These are phyloP conservation scores for Alectoria sarmentosa DNA, from an alignment of 495 filamentous ascomycete genomes.

Conservation along the genomic window DNA sequence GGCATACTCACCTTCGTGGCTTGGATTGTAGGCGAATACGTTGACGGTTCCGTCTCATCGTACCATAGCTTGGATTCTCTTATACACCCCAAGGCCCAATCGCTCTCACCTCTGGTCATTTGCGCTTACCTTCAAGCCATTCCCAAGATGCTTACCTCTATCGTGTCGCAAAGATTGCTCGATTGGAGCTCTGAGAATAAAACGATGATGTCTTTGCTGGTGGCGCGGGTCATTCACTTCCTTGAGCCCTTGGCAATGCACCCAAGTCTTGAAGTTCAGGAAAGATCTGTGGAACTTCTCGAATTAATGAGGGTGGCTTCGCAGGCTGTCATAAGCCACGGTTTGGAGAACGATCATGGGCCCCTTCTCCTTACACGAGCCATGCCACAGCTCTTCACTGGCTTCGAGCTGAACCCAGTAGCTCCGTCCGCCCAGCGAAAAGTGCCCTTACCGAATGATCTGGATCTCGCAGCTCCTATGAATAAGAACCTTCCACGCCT, in stretches of 20 bases:
- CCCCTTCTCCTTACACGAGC: constrained; percentile 80
- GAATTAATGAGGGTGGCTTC: constrained; percentile 79
- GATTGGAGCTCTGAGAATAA: constrained; percentile 60
- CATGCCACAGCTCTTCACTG: constrained; percentile 77
- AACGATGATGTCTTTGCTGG: constrained; percentile 62
- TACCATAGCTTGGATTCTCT: constrained; percentile 62
- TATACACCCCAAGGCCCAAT: constrained; percentile 54
- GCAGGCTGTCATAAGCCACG: constrained; percentile 67
- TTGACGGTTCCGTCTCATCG: constrained; percentile 56
- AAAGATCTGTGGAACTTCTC: constrained; percentile 83
- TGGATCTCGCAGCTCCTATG: constrained; percentile 75
- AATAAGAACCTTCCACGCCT: constrained; percentile 62
- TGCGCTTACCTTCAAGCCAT: constrained; percentile 78
- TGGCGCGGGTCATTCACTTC: constrained; percentile 72
- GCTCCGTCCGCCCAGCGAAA: constrained; percentile 76
- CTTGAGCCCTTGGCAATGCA: constrained; percentile 70
- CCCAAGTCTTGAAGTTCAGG: constrained; percentile 90
- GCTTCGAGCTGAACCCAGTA: constrained; percentile 86
- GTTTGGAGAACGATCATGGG: constrained; percentile 47
- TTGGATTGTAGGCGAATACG: constrained; percentile 87
- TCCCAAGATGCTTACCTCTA: constrained; percentile 70
- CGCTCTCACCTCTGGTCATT: constrained; percentile 56
- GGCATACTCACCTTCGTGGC: constrained; percentile 64
- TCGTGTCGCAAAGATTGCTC: constrained; percentile 48
- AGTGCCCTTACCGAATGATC: constrained; percentile 65